Conservation (phyloP, 2,329 filamentous ascomycete species). For the Calonectria pseudoreteaudii region DNA sequence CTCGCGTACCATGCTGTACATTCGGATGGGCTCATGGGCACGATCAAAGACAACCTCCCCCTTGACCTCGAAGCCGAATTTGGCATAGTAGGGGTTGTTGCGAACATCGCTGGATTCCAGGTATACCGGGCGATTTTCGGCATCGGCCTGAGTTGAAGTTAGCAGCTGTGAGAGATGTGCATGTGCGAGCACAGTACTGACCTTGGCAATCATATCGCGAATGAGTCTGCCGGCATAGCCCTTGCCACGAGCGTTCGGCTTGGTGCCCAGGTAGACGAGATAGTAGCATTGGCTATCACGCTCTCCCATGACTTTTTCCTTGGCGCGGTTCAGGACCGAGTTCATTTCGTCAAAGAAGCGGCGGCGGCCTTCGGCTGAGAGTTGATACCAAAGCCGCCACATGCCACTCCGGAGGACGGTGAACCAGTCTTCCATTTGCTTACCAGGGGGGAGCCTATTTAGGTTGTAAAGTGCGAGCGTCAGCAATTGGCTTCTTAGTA, state of each 20-base stretch:
- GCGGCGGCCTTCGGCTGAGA: conserved; percentile 76
- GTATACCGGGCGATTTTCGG: conserved; percentile 76
- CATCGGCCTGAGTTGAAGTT: conserved; percentile 67
- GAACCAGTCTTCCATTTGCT: conserved; percentile 78
- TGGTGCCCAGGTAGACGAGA: conserved; percentile 85
- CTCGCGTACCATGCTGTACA: conserved; percentile 88
- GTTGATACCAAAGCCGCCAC: conserved; percentile 81
- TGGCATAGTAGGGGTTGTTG: conserved; percentile 79
- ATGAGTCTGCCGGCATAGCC: conserved; percentile 81
- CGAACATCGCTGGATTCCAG: conserved; percentile 79
- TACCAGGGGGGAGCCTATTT: conserved; percentile 78
- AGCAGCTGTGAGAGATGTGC: not conserved
- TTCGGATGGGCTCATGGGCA: conserved; percentile 67
- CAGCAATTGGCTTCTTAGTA: not conserved
- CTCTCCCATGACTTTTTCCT: conserved; percentile 74
- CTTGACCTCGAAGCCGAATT: conserved; percentile 77
- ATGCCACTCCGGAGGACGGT: conserved; percentile 80
- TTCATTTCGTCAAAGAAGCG: conserved; percentile 85
- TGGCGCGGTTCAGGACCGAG: conserved; percentile 79
- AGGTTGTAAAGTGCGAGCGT: conserved; percentile 11
- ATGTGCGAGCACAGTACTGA: conserved; percentile 48
- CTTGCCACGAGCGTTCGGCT: conserved; percentile 75
- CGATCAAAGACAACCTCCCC: conserved; percentile 73
- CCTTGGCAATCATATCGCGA: conserved; percentile 73
- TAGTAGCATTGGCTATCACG: conserved; percentile 80